Percentiles rank a stretch among this genome's conserved stretches.
phyloP scores from a whole-genome alignment of 2,329 filamentous ascomycete species.

The Fusarium floridanum region DNA sequence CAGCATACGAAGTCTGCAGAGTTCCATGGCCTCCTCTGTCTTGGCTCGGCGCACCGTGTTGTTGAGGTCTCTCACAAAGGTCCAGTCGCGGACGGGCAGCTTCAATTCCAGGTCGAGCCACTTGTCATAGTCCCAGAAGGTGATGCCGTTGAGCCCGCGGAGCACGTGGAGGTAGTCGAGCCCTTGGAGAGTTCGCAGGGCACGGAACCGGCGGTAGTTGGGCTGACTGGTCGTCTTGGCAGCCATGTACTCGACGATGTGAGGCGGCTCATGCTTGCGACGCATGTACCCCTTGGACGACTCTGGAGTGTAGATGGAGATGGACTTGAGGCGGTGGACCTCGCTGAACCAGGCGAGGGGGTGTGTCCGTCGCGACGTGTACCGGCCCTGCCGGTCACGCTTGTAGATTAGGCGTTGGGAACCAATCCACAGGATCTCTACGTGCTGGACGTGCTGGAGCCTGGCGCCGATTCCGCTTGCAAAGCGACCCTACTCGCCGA shows the following conservation, averaged over 20 bases:
- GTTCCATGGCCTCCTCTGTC: neutral
- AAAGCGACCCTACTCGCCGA: slow-evolving; percentile 65
- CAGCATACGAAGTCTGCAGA: slow-evolving; percentile 39
- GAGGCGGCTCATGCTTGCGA: slow-evolving; percentile 52
- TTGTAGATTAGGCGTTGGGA: slow-evolving; percentile 49
- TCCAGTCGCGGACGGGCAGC: slow-evolving; percentile 45
- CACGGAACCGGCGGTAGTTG: slow-evolving; percentile 53
- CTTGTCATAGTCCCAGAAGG: slow-evolving; percentile 56
- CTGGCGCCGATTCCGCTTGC: slow-evolving; percentile 57
- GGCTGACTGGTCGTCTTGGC: slow-evolving; percentile 54
- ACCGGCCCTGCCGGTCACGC: slow-evolving; percentile 34
- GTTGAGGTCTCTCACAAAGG: slow-evolving; percentile 48
- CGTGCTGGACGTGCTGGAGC: slow-evolving; percentile 57
- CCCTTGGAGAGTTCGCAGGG: slow-evolving; percentile 58
- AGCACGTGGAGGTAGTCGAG: slow-evolving; percentile 59
- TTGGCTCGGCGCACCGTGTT: slow-evolving; percentile 42
- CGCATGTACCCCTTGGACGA: slow-evolving; percentile 47
- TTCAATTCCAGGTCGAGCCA: slow-evolving; percentile 23
- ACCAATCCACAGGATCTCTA: slow-evolving; percentile 60
- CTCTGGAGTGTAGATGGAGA: slow-evolving; percentile 59
- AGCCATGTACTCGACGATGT: slow-evolving; percentile 42
- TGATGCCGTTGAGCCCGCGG: slow-evolving; percentile 57
- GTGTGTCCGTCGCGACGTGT: slow-evolving; percentile 55
- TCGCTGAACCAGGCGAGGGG: slow-evolving; percentile 53
- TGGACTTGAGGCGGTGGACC: slow-evolving; percentile 54